Conservation (phyloP, 1,284 basidiomycete species). For the Grifola frondosa region DNA sequence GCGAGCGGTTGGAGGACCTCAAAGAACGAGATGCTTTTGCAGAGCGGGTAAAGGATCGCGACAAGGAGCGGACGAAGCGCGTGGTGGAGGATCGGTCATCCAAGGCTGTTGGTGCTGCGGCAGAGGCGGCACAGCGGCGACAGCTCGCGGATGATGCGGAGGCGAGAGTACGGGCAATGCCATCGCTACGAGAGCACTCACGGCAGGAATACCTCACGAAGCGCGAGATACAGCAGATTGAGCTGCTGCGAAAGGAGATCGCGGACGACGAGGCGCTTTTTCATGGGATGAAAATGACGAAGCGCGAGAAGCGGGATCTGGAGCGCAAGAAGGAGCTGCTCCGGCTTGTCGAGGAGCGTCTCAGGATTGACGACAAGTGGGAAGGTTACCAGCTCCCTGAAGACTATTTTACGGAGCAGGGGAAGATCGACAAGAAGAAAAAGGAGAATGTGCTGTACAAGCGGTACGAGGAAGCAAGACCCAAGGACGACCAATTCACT, state of each 20-base stretch:
- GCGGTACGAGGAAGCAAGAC: constrained; percentile 90
- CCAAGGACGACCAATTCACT: constrained; percentile 87
- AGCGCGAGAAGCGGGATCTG: constrained; percentile 78
- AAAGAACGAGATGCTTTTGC: constrained; percentile 93
- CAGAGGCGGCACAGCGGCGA: constrained; percentile 81
- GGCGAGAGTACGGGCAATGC: constrained; percentile 78
- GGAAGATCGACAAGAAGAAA: constrained; percentile 97
- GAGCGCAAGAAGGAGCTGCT: constrained; percentile 94
- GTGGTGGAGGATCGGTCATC: constrained; percentile 92
- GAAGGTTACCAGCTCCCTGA: constrained; percentile 95
- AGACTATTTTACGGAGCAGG: constrained; percentile 97
- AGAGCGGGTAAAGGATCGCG: constrained; percentile 81
- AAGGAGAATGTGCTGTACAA: constrained; percentile 93
- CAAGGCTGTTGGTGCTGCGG: constrained; percentile 66
- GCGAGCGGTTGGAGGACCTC: constrained; percentile 77
- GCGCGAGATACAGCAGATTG: constrained; percentile 94
- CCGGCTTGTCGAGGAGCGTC: constrained; percentile 88
- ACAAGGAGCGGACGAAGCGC: constrained; percentile 85
- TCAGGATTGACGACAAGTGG: constrained; percentile 90
- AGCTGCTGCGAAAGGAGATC: constrained; percentile 90
- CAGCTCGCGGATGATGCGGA: constrained; percentile 84
- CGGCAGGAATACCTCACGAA: constrained; percentile 95
- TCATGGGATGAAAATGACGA: constrained; percentile 85
- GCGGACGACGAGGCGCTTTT: constrained; percentile 90
- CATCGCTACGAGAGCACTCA: constrained; percentile 80